Evolutionary conservation across 148 eudicot genomes (phyloP).

Genomic region (Drosera capensis): DNA sequence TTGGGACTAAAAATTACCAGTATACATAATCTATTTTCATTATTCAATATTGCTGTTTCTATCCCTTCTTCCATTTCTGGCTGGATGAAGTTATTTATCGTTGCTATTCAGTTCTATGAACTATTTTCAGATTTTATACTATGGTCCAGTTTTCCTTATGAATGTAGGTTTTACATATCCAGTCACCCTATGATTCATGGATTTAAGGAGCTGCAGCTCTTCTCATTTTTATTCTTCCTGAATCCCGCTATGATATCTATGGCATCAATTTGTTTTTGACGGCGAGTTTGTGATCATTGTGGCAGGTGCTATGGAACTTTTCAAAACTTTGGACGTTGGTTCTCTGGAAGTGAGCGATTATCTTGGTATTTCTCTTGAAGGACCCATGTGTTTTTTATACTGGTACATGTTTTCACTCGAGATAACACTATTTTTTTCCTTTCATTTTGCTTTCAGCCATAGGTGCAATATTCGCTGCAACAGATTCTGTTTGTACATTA

Average conservation of each 20-base stretch:
- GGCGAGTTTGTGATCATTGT: conserved; percentile 5
- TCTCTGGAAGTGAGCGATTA: conserved; percentile 43
- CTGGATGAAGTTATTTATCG: too few species aligned
- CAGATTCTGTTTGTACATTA: conserved; percentile 83
- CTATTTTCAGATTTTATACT: too few species aligned
- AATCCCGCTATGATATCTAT: background rate
- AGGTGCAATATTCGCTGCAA: conserved; percentile 76
- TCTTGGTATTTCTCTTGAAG: conserved; percentile 31
- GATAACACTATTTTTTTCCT: conserved; percentile 9
- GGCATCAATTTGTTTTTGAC: background rate
- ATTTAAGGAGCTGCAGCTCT: too few species aligned
- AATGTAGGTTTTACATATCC: too few species aligned
- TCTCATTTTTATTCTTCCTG: background rate
- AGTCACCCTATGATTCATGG: too few species aligned
- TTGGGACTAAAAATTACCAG: background rate
- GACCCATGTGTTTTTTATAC: too few species aligned
- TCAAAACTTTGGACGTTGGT: conserved; percentile 36
- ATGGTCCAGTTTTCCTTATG: too few species aligned
- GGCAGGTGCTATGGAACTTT: conserved; percentile 39
- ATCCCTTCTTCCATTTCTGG: too few species aligned
- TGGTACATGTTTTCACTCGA: background rate
- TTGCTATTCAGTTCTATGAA: too few species aligned
- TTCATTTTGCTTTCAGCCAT: conserved; percentile 36
- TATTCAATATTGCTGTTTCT: too few species aligned
- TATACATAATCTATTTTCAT: too few species aligned